Conservation (phyloP, 768 basidiomycete species). For the Pisolithus sp. region DNA sequence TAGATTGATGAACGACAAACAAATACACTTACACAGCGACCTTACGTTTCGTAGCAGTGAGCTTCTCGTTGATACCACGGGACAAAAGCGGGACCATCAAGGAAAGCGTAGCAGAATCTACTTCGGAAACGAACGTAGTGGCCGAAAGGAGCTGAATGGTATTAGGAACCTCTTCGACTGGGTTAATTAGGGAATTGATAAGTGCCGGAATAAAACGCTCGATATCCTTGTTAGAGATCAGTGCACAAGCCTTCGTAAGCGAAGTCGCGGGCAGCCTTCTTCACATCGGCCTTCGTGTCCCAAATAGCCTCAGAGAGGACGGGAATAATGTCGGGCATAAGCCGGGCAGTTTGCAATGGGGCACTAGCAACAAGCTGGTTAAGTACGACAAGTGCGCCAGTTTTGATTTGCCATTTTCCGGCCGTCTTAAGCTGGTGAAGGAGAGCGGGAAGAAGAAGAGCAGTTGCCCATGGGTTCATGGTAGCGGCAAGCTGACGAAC, state of each 20-base stretch:
- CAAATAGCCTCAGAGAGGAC: conserved; percentile 93
- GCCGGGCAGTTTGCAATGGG: conserved; percentile 75
- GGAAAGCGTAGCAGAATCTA: conserved; percentile 93
- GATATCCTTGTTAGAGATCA: conserved; percentile 98
- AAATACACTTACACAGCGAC: conserved; percentile 78
- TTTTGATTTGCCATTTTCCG: conserved; percentile 97
- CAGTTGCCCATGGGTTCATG: conserved; percentile 86
- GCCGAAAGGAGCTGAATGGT: conserved; percentile 94
- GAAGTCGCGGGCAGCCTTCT: conserved; percentile 96
- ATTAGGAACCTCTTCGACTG: conserved; percentile 96
- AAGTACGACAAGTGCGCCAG: conserved; percentile 72
- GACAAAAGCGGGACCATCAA: conserved; percentile 95
- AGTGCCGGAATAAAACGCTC: conserved; percentile 96
- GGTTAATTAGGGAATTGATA: conserved; percentile 97
- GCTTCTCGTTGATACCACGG: conserved; percentile 91
- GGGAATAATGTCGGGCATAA: conserved; percentile 93
- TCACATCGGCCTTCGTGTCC: conserved; percentile 98
- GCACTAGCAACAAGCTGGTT: conserved; percentile 84
- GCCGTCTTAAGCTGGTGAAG: conserved; percentile 92
- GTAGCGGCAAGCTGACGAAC: conserved; percentile 66
- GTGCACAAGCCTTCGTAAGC: conserved; percentile 88
- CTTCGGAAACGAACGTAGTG: conserved; percentile 99
- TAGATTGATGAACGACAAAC: conserved; percentile 11
- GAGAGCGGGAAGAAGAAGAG: conserved; percentile 77
- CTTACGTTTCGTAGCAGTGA: conserved; percentile 94